Conservation (phyloP, 2,329 filamentous ascomycete genomes). For the Ophiosphaerella narmari region DNA sequence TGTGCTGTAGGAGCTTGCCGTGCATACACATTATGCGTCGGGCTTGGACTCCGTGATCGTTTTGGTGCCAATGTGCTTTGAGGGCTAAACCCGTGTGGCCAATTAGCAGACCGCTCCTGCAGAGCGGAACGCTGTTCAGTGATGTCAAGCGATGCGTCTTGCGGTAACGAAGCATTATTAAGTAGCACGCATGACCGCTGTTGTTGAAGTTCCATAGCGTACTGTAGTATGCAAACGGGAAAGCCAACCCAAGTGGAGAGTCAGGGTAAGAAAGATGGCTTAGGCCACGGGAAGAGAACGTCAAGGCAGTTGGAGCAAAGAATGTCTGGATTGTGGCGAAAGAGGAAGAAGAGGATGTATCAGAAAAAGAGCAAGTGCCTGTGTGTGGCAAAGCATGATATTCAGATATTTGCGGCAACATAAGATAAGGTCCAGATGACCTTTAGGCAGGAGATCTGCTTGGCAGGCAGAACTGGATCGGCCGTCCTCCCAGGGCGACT, state of each 20-base stretch:
- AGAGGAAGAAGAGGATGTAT: constrained; percentile 39
- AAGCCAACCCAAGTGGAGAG: constrained; percentile 34
- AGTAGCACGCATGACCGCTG: constrained; percentile 48
- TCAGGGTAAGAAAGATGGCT: constrained; percentile 44
- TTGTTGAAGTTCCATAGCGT: constrained; percentile 39
- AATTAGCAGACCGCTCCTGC: constrained; percentile 51
- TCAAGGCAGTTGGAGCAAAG: constrained; percentile 50
- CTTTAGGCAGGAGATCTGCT: constrained; percentile 29
- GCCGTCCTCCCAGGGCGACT: constrained; percentile 29
- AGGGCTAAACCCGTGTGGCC: constrained; percentile 38
- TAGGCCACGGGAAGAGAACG: constrained; percentile 47
- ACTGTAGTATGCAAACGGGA: constrained; percentile 23
- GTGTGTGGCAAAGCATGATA: constrained; percentile 26
- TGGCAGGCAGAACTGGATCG: constrained; percentile 27
- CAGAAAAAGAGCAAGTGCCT: constrained; percentile 13
- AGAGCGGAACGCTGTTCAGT: constrained; percentile 37
- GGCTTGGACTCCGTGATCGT: constrained; percentile 33
- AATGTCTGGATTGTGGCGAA: constrained; percentile 49
- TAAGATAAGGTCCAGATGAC: constrained; percentile 31
- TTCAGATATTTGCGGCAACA: constrained; percentile 37
- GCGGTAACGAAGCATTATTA: constrained; percentile 49
- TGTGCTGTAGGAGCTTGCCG: constrained; percentile 18
- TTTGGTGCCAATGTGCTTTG: constrained; percentile 31
- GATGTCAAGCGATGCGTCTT: constrained; percentile 23
- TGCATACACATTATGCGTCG: constrained; percentile 30